Evolutionary conservation across 179 eudicot species (phyloP).

Genomic region (Nepenthes alata): DNA sequence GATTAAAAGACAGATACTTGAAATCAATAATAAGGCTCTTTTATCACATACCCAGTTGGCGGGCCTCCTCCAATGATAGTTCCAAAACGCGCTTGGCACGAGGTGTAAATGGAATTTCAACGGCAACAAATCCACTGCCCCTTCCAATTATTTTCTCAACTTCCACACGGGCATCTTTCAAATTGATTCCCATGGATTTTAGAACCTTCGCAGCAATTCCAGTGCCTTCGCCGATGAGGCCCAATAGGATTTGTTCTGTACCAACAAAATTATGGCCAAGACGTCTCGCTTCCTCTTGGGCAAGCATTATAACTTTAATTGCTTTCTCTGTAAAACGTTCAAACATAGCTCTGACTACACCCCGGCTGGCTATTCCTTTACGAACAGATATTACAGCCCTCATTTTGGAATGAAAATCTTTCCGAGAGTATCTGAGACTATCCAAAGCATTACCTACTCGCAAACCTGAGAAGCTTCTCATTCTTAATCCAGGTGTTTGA

Average conservation of each 20-base stretch:
- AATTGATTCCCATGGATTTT: constrained; percentile 86
- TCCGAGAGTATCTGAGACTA: constrained; percentile 25
- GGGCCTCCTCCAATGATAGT: constrained; percentile 84
- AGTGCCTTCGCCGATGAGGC: constrained; percentile 93
- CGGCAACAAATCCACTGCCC: constrained; percentile 88
- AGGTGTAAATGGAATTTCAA: constrained; percentile 90
- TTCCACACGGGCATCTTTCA: constrained; percentile 94
- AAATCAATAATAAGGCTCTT: too few relatives aligned
- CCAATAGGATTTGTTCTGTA: constrained; percentile 86
- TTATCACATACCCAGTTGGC: constrained; percentile 59
- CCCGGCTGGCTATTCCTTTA: constrained; percentile 36
- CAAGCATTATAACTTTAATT: constrained; percentile 92
- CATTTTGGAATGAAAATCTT: constrained; percentile 42
- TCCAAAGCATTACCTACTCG: constrained; percentile 53
- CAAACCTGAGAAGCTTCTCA: constrained; percentile 58
- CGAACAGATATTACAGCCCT: constrained; percentile 37
- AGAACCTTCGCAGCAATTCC: constrained; percentile 98
- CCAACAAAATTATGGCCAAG: constrained; percentile 96
- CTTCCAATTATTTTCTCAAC: constrained; percentile 95
- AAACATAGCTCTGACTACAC: constrained; percentile 72
- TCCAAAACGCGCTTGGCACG: constrained; percentile 95
- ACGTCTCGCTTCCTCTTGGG: constrained; percentile 91
- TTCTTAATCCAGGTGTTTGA: constrained; percentile 32
- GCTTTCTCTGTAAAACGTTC: constrained; percentile 95
- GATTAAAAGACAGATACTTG: not conserved